phyloP scores from a whole-genome alignment of 805 yeast species.

The Starmerella bombicola region DNA sequence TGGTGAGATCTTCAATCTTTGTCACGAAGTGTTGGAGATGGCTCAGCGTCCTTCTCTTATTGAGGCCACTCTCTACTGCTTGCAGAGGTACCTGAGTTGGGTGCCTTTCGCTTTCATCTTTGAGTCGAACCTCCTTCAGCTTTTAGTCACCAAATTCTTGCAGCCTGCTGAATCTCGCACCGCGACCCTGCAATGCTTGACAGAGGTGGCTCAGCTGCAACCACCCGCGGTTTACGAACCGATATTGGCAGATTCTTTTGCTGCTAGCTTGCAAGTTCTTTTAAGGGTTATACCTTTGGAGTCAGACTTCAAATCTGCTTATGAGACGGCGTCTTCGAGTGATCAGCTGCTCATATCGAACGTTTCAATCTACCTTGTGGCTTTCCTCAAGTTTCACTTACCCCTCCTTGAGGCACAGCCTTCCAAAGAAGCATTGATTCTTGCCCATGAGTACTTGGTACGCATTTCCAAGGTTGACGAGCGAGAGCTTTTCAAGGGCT shows the following conservation, averaged over 20 bases:
- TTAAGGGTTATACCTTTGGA: slow-evolving; percentile 54
- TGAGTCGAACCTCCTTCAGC: slow-evolving; percentile 66
- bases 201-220: slow-evolving; percentile 68
- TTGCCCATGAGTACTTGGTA: slow-evolving; percentile 69
- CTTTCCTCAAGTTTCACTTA: slow-evolving; percentile 74
- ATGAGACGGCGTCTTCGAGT: slow-evolving; percentile 58
- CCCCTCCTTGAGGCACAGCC: slow-evolving; percentile 37
- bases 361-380: slow-evolving; percentile 81
- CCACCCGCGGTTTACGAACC: slow-evolving; percentile 38
- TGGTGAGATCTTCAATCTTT: slow-evolving; percentile 81
- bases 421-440: slow-evolving; percentile 46
- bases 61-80: slow-evolving; percentile 68
- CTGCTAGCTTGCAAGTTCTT: slow-evolving; percentile 59
- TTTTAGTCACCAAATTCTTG: slow-evolving; percentile 65
- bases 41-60: slow-evolving; percentile 75
- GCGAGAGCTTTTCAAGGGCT: slow-evolving; percentile 88
- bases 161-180: slow-evolving; percentile 70
- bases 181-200: slow-evolving; percentile 77
- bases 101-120: slow-evolving; percentile 82
- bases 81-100: slow-evolving; percentile 85
- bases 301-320: slow-evolving; percentile 58
- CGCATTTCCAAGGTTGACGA: slow-evolving; percentile 84
- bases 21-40: slow-evolving; percentile 85
- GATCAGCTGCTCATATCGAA: slow-evolving; percentile 94
- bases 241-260: slow-evolving; percentile 58